phyloP scores from a whole-genome alignment of 2,329 filamentous ascomycete genomes.

The Alternaria atra region DNA sequence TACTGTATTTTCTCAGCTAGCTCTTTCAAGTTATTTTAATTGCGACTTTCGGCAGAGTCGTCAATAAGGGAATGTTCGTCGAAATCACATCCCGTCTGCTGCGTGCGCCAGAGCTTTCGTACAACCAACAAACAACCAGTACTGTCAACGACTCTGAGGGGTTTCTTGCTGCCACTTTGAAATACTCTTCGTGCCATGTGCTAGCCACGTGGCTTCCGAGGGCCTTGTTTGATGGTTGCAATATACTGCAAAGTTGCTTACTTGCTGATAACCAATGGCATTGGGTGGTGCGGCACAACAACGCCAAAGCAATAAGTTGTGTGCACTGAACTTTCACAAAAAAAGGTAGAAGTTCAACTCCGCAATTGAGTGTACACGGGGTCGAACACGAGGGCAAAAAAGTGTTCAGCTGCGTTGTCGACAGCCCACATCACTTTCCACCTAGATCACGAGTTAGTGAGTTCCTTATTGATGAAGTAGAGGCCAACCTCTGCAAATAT shows the following conservation, averaged over 20 bases:
- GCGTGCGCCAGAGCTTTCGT: background rate
- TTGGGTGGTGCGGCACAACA: background rate
- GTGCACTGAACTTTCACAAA: too few species aligned
- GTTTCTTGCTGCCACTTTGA: background rate
- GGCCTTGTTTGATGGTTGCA: background rate
- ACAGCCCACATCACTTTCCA: slow-evolving; percentile 2
- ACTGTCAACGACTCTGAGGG: too few species aligned
- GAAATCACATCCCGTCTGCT: background rate
- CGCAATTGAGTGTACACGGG: too few species aligned
- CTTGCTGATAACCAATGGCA: background rate
- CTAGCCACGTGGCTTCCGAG: background rate
- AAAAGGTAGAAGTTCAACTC: background rate
- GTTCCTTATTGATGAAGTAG: background rate
- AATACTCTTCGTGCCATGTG: background rate
- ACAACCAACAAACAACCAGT: too few species aligned
- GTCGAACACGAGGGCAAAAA: slow-evolving; percentile 3
- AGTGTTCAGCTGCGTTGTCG: slow-evolving; percentile 5
- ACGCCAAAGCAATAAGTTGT: background rate
- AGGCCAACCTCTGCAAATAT: background rate
- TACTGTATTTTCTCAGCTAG: background rate
- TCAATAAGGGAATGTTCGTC: background rate
- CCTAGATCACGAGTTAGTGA: background rate
- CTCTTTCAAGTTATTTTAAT: background rate
- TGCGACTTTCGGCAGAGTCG: background rate
- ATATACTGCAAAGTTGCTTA: background rate